Evolutionary conservation across 179 eudicot genomes (phyloP), one percentile per base, ranked within the genome.

Genomic region (Camellia oleifera): DNA sequence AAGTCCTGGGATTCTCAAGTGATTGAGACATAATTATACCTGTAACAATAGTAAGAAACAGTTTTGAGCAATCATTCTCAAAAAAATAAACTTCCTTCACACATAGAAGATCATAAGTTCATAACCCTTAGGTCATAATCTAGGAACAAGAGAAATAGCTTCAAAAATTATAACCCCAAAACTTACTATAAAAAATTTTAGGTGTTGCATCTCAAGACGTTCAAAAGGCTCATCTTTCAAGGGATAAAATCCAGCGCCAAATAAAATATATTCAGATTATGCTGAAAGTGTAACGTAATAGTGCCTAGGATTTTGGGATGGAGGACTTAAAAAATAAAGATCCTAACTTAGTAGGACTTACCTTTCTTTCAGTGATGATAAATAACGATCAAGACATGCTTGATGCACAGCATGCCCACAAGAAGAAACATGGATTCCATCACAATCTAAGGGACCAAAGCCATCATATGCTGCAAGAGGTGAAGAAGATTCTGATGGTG

Each of bases 331-430:
- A 17, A 17, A 65, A 26, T 1, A 9, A 23, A 11, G 69, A 65
- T 8, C 44, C 44, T 12, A 58, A 56, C 6, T 6, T 32, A 45
- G 61, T 4, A 54, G 20, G 72, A 53, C 80, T 66, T 65, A 93
- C 99, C 99, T 91, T 80, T 95, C 99, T 86, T 87, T 93, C 76
- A 95, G 84, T n/a, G 99, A 97, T 72, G 93, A 88, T 71, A 97
- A 84, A 89, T 94, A 97, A 65, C 97, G 95, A 82, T 92, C 98
- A 86, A 94, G 94, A 86, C 99, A 97, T 76, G 84, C 92, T 81
- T 92, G 97, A 88, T 97, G 99, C 83, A 97, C 98, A 63, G 95
- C 97, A 92, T 97, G 99, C 67, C 99, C 98, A 86, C 99, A 97
- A 18, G 99, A 97, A 80, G 99, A 95, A 80, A 93, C 80, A 87